A percentile compares a stretch with the other conserved stretches of the same genome.
Evolutionary conservation across 768 basidiomycete species (phyloP).

Genomic region (Dictyophora rubrovolvata): DNA sequence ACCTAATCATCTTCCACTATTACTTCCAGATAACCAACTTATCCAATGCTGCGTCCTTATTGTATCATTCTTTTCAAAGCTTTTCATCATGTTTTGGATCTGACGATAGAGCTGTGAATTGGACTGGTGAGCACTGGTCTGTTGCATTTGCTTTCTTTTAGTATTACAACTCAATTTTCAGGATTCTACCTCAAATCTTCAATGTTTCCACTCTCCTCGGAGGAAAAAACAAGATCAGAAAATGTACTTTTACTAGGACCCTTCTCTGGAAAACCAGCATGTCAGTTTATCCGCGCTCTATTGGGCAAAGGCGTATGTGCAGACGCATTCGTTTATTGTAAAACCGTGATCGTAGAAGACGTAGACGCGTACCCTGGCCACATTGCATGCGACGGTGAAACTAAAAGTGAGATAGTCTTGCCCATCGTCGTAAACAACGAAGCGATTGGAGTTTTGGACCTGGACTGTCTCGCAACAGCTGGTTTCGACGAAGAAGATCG

Average conservation of each 20-base stretch:
- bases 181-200: conserved; percentile 76
- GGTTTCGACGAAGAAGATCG: conserved; percentile 75
- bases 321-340: conserved; percentile 49
- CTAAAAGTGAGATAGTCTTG: conserved; percentile 83
- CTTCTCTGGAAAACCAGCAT: conserved; percentile 88
- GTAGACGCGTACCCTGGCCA: conserved; percentile 83
- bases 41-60: conserved; percentile 70
- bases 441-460: conserved; percentile 51
- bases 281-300: conserved; percentile 62
- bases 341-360: conserved; percentile 60
- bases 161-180: conserved; percentile 21
- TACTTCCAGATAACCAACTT: conserved; percentile 66
- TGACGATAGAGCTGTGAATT: conserved; percentile 67
- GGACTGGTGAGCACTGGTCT: conserved; percentile 63
- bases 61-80: conserved; percentile 67
- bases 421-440: conserved; percentile 44
- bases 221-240: conserved; percentile 14
- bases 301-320: conserved; percentile 74
- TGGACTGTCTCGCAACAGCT: conserved; percentile 65
- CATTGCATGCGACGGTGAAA: conserved; percentile 88
- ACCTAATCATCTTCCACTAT: background rate
- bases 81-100: conserved; percentile 57
- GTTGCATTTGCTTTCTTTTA: conserved; percentile 9
- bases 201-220: conserved; percentile 43
- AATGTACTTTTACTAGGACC: conserved; percentile 59